A percentile compares a stretch with the other conserved stretches of the same genome.
phyloP scores from a whole-genome alignment of 1,139 yeast species.

The Lodderomyces parapsilosis region DNA sequence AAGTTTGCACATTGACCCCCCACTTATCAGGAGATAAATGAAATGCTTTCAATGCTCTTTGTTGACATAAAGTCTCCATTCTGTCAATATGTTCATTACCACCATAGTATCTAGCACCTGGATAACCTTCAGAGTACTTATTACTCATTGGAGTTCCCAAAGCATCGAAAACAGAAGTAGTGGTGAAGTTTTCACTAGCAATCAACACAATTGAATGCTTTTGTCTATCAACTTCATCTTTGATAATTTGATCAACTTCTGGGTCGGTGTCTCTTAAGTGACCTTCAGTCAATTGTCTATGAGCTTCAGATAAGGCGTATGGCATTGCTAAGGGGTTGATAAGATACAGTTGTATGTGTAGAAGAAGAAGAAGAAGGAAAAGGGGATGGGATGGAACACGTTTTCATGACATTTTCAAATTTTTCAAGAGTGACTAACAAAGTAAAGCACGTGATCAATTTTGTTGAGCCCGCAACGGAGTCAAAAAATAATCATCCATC shows the following conservation, averaged over 20 bases:
- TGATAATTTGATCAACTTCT: constrained; percentile 76
- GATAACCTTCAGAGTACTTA: constrained; percentile 86
- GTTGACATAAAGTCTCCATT: constrained; percentile 87
- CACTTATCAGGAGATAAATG: constrained; percentile 75
- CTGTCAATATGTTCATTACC: constrained; percentile 94
- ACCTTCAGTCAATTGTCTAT: constrained; percentile 65
- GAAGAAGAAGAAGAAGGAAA: background rate
- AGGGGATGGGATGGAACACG: too few relatives aligned
- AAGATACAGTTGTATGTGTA: too few relatives aligned
- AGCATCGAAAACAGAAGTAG: constrained; percentile 94
- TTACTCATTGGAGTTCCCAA: constrained; percentile 96
- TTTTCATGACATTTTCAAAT: too few relatives aligned
- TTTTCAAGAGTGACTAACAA: too few relatives aligned
- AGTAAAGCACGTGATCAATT: too few relatives aligned
- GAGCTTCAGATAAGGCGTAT: constrained; percentile 67
- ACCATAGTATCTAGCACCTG: constrained; percentile 87
- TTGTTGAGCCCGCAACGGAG: constrained; percentile 2
- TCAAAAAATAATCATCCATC: too few relatives aligned
- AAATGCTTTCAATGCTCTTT: constrained; percentile 90
- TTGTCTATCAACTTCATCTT: constrained; percentile 90
- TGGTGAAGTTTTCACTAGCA: constrained; percentile 96
- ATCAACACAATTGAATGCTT: constrained; percentile 90
- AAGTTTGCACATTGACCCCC: constrained; percentile 97
- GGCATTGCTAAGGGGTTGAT: too few relatives aligned
- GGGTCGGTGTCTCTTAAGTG: constrained; percentile 77